phyloP scores from a whole-genome alignment of 2,329 filamentous ascomycete species.

The Cadophora sp. region DNA sequence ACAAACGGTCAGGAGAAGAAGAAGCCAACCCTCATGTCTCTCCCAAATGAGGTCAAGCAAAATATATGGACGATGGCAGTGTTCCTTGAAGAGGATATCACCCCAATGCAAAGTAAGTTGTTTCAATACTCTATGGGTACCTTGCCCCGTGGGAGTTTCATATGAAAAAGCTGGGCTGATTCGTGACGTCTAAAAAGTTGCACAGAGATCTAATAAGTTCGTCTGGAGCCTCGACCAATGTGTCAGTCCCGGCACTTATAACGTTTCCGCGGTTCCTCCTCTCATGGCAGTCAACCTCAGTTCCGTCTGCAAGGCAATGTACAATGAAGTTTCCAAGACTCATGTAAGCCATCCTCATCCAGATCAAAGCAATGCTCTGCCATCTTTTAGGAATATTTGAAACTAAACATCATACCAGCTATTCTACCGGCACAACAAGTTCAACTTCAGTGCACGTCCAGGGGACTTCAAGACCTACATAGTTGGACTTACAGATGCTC shows the following conservation, averaged over 20 bases:
- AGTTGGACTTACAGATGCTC: slow-evolving; percentile 29
- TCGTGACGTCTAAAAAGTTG: not conserved
- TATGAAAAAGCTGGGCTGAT: not conserved
- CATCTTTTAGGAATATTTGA: not conserved
- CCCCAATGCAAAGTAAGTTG: slow-evolving; percentile 21
- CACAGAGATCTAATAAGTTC: slow-evolving; percentile 31
- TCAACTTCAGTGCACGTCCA: slow-evolving; percentile 16
- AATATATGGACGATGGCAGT: slow-evolving; percentile 28
- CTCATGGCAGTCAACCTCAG: slow-evolving; percentile 29
- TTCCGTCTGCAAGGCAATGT: slow-evolving; percentile 27
- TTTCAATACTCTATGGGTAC: too few species aligned
- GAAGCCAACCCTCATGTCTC: slow-evolving; percentile 14
- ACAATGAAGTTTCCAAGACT: slow-evolving; percentile 27
- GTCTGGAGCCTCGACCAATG: slow-evolving; percentile 23
- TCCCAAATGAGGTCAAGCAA: slow-evolving; percentile 27
- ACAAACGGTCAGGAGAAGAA: not conserved
- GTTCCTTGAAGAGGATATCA: slow-evolving; percentile 20
- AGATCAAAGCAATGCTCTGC: not conserved
- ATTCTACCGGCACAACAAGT: slow-evolving; percentile 33
- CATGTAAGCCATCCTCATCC: slow-evolving; percentile 14
- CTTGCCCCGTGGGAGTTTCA: not conserved
- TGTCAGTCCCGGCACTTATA: not conserved
- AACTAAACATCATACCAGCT: not conserved
- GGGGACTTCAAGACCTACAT: slow-evolving; percentile 22
- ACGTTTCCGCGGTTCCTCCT: slow-evolving; percentile 4